These are phyloP conservation scores for Sporobolomyces pararoseus DNA, from an alignment of 768 basidiomycete species.

Conservation along the genomic window DNA sequence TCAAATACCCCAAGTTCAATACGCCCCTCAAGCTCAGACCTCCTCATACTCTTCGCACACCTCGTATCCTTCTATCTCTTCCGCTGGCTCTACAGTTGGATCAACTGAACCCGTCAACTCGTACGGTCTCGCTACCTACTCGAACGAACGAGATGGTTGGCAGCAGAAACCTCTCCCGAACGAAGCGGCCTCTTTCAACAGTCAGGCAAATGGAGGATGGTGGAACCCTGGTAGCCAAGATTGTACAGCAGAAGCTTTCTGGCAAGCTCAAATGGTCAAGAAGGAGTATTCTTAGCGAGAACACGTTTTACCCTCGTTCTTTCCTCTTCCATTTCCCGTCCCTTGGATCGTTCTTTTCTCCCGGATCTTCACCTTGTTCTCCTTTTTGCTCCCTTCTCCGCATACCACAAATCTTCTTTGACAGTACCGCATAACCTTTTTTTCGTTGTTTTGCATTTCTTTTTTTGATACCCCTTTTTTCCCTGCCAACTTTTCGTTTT, in stretches of 20 bases:
- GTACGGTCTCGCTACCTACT: no score
- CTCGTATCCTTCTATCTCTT: constrained; percentile 3
- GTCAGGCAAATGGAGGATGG: no score
- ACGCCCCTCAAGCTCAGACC: no score
- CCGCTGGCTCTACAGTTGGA: no score
- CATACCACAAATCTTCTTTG: constrained; percentile 1
- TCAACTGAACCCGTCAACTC: no score
- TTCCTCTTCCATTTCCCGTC: neutral
- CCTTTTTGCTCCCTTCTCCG: no score
- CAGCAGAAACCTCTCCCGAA: no score
- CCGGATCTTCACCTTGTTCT: no score
- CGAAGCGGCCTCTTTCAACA: no score
- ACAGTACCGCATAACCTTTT: neutral
- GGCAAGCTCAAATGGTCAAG: neutral
- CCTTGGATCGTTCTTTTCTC: neutral
- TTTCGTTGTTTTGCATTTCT: neutral
- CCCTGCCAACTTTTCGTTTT: neutral
- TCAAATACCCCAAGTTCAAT: no score
- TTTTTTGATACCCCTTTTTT: neutral
- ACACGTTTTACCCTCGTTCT: neutral
- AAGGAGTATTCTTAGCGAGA: neutral
- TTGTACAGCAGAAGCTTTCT: neutral
- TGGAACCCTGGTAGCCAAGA: neutral
- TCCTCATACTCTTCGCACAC: no score
- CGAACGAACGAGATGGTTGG: no score